Evolutionary conservation across 352 stramenopile genomes (phyloP).

Genomic region (Salisapilia sapeloensis): DNA sequence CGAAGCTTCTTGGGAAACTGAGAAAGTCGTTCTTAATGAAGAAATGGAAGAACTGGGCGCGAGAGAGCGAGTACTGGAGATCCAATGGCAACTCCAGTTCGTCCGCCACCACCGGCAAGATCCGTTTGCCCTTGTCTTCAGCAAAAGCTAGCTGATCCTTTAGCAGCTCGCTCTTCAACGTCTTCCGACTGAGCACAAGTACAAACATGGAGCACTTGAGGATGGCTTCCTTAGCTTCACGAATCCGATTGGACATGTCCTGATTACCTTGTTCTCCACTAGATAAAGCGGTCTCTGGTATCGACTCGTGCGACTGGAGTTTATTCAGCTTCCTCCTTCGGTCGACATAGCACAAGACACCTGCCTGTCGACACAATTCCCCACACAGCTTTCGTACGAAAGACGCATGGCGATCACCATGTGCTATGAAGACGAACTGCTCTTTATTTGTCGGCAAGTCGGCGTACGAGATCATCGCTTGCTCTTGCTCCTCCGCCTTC

Average conservation of each 20-base stretch:
- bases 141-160: constrained; percentile 70
- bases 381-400: constrained; percentile 59
- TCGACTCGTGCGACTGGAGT: constrained; percentile 3
- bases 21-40: constrained; percentile 66
- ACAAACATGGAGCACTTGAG: constrained; percentile 66
- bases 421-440: constrained; percentile 75
- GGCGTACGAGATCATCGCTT: constrained; percentile 1
- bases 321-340: constrained; percentile 9
- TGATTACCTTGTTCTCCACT: constrained; percentile 7
- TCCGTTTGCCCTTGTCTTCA: constrained; percentile 72
- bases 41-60: constrained; percentile 70
- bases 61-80: constrained; percentile 63
- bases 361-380: constrained; percentile 43
- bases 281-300: constrained; percentile 2
- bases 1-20: constrained; percentile 44
- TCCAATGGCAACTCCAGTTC: constrained; percentile 44
- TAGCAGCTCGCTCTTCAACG: constrained; percentile 43
- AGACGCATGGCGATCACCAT: constrained; percentile 48
- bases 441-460: constrained; percentile 32
- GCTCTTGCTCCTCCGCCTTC: neutral
- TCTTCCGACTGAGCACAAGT: constrained; percentile 59
- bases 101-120: constrained; percentile 57
- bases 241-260: constrained; percentile 54
- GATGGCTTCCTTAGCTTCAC: constrained; percentile 67
- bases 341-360: constrained; percentile 54